Evolutionary conservation across 176 grass and related monocot genomes (phyloP), one percentile per base, ranked within the genome.

Genomic region (Musa itinerans): DNA sequence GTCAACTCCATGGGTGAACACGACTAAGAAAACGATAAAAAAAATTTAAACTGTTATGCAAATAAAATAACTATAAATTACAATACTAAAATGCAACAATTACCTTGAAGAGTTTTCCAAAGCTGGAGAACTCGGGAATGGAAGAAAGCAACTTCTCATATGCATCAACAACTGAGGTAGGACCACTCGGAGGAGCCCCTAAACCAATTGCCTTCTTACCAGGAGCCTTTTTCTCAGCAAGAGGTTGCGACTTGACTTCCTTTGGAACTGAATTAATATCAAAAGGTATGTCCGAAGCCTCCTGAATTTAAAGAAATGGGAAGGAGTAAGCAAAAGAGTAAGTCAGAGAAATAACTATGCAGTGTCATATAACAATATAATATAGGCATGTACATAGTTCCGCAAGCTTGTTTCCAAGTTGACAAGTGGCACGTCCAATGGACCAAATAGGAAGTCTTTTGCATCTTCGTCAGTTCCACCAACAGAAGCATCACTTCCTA

Each of bases 61-160:
- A 50, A 15, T 50, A 8, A 3, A 59, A 3, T 22, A 61, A 10
- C 54, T 26, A 65, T 64, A 15, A 50, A 6, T 22, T 69, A 68
- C 22, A 53, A 43, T 16, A 11, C 21, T 74, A 63, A 79, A 59
- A 7, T 68, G 78, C 63, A 68, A 10, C 12, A 70, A 23, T 71
- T 43, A 99, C 95, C 95, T 99, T 99, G 69, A 99, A 99, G 16
- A 94, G 88, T 72, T 93, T 92, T 62, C 95, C 95, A 73, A 99
- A 99, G 78, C 68, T 70, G 89, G 88, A 77, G 2, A 94, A 92
- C 69, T 99, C 91, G 4, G 95, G 86, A 87, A 99, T 91, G 63
- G 88, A 94, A 16, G 88, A 94, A 86, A 99, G 91, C 75, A 92
- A 78, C 79, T 92, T 99, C 83, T 94, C 91, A 89, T 92, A 94